Conservation (phyloP, 169 alveolate genomes). For the Cryptosporidium tyzzeri region DNA sequence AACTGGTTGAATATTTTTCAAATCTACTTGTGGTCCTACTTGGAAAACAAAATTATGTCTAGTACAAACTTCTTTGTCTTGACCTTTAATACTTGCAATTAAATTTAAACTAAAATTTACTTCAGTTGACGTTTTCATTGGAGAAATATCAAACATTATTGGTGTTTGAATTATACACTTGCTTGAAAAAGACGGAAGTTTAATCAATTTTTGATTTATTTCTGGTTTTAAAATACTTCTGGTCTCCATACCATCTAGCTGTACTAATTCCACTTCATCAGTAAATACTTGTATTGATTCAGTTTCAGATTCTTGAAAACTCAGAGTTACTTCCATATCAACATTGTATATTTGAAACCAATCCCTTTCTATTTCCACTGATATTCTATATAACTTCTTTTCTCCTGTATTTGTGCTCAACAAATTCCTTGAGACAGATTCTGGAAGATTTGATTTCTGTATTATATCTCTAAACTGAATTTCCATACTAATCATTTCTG, state of each 20-base stretch:
- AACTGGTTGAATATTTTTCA: constrained; percentile 14
- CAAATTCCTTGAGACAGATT: neutral
- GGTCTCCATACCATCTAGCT: constrained; percentile 23
- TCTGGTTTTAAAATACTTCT: neutral
- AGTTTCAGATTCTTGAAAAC: neutral
- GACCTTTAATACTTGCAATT: neutral
- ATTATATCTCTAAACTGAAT: neutral
- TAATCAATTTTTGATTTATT: neutral
- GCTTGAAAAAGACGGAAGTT: constrained; percentile 54
- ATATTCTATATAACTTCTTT: constrained; percentile 4
- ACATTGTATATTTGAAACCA: constrained; percentile 34
- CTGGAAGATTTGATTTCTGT: neutral
- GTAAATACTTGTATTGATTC: neutral
- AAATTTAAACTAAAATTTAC: neutral
- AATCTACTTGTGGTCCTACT: constrained; percentile 29
- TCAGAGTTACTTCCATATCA: constrained; percentile 17
- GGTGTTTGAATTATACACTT: constrained; percentile 41
- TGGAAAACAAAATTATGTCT: constrained; percentile 15
- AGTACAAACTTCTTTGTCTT: neutral
- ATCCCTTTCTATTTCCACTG: constrained; percentile 21
- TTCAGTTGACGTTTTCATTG: neutral
- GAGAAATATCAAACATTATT: constrained; percentile 25
- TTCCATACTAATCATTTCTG: constrained; percentile 2
- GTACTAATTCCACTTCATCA: constrained; percentile 19
- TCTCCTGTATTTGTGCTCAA: neutral